A percentile compares a stretch with the other conserved stretches of the same genome.
phyloP scores from a whole-genome alignment of 768 basidiomycete genomes.

The Leccinum subtestaceum region DNA sequence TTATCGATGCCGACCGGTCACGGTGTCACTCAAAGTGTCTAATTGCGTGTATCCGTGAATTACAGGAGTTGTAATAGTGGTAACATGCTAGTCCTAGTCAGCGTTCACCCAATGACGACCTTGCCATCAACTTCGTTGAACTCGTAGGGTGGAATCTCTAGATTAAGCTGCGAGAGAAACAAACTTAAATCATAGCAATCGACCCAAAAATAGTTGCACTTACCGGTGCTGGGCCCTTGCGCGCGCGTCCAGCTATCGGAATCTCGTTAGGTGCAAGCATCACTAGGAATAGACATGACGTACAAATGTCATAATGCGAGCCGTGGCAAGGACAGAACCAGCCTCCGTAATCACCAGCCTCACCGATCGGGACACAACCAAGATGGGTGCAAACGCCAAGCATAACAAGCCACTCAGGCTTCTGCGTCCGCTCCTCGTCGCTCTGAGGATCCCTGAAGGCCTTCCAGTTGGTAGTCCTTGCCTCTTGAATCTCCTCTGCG shows the following conservation, averaged over 20 bases:
- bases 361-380: constrained; percentile 98
- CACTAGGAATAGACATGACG: constrained; percentile 26
- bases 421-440: constrained; percentile 86
- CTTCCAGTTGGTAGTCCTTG: constrained; percentile 82
- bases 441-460: constrained; percentile 85
- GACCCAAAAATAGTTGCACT: constrained; percentile 30
- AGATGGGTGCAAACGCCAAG: constrained; percentile 94
- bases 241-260: constrained; percentile 79
- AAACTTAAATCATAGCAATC: constrained; percentile 6
- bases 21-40: constrained; percentile 18
- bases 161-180: constrained; percentile 62
- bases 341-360: constrained; percentile 95
- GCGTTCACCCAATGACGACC: constrained; percentile 72
- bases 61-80: constrained; percentile 17
- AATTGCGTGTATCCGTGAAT: constrained; percentile 21
- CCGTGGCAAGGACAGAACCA: constrained; percentile 99
- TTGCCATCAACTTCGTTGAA: constrained; percentile 88
- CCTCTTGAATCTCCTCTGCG: constrained; percentile 86
- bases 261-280: constrained; percentile 13
- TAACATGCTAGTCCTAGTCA: background rate
- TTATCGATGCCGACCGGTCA: background rate
- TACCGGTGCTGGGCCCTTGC: constrained; percentile 95
- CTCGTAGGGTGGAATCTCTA: constrained; percentile 87
- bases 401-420: constrained; percentile 96
- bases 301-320: constrained; percentile 96